A percentile compares a stretch with the other conserved stretches of the same genome.
Evolutionary conservation across 1,139 yeast genomes (phyloP).

Genomic region (Zygoascus hellenicus): DNA sequence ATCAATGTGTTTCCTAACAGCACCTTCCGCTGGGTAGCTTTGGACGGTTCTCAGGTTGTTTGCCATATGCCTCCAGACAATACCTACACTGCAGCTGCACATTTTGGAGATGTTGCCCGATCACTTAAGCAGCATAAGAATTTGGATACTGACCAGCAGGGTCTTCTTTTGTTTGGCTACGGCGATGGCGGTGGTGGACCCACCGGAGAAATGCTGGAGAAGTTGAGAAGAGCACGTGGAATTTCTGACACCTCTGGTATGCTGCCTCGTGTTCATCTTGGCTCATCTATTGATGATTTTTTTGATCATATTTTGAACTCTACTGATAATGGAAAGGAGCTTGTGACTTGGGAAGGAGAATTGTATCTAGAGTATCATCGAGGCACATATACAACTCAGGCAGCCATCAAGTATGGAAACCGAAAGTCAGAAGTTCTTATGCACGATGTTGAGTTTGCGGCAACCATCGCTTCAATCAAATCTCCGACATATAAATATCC

Average conservation of each 20-base stretch:
- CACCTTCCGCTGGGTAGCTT: slow-evolving; percentile 91
- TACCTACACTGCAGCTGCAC: slow-evolving; percentile 89
- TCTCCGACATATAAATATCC: slow-evolving; percentile 61
- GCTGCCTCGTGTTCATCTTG: slow-evolving; percentile 73
- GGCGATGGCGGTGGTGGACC: slow-evolving; percentile 99
- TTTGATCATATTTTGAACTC: slow-evolving; percentile 58
- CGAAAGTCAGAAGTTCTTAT: slow-evolving; percentile 70
- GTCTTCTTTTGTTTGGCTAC: slow-evolving; percentile 76
- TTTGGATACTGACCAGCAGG: slow-evolving; percentile 64
- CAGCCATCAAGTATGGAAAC: slow-evolving; percentile 74
- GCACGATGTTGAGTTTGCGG: slow-evolving; percentile 80
- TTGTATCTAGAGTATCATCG: slow-evolving; percentile 92
- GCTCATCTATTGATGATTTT: slow-evolving; percentile 72
- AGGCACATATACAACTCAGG: slow-evolving; percentile 95
- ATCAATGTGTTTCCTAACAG: slow-evolving; percentile 83
- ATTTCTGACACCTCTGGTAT: slow-evolving; percentile 72
- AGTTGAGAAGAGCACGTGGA: slow-evolving; percentile 85
- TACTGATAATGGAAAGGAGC: slow-evolving; percentile 57
- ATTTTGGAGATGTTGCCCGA: slow-evolving; percentile 85
- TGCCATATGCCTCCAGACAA: slow-evolving; percentile 98
- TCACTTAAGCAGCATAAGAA: slow-evolving; percentile 79
- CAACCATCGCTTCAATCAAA: slow-evolving; percentile 64
- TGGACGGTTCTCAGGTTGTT: slow-evolving; percentile 87
- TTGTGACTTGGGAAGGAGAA: slow-evolving; percentile 92
- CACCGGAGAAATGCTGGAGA: slow-evolving; percentile 85